Evolutionary conservation across 805 yeast species (phyloP), one percentile per base, ranked within the genome.

Genomic region (Yamadazyma sp.): DNA sequence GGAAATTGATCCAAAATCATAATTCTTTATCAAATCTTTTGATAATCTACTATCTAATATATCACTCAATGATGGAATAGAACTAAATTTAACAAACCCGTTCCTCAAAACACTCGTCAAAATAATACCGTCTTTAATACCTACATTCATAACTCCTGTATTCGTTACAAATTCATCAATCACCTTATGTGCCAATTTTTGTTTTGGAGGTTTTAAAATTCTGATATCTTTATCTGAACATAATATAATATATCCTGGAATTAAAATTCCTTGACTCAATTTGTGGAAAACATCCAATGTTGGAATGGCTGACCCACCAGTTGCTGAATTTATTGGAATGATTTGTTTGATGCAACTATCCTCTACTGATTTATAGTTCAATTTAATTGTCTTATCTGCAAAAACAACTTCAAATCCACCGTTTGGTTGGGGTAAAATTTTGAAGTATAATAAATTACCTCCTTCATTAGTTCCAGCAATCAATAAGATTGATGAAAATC

Each of bases 381-480:
- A 58, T 12, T 59, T 61, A 11, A 58, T 44, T 1, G 65, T 54
- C 34, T 60, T 65, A 31, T 62, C 80, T 6, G 75, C 65, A 38
- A 70, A 70, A 17, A 70, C 70, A 0, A 78, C 83, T 19, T 65
- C 61, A 51, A 79, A 87, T 0, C 91, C 93, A 5, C 68, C 69
- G 29, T 70, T 58, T 0, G 70, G 62, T 27, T 70, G 72, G 1
- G 95, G 95, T 4, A 79, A 53, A 2, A 89, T 58, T 49, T 80
- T 78, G 58, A 73, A 86, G 0, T 78, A 69, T 18, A 81, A 42
- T 9, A 87, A 51, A 37, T 85, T 65, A 12, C 73, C 83, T 12
- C 97, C 97, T 11, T 62, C 61, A 37, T 77, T 75, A 0, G 96
- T 83, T 16, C 98, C 98, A 9, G 80, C 83, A 16, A 76, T 59